Conservation (phyloP, 1,284 basidiomycete genomes). For the Lignosus rhinocerotis region DNA sequence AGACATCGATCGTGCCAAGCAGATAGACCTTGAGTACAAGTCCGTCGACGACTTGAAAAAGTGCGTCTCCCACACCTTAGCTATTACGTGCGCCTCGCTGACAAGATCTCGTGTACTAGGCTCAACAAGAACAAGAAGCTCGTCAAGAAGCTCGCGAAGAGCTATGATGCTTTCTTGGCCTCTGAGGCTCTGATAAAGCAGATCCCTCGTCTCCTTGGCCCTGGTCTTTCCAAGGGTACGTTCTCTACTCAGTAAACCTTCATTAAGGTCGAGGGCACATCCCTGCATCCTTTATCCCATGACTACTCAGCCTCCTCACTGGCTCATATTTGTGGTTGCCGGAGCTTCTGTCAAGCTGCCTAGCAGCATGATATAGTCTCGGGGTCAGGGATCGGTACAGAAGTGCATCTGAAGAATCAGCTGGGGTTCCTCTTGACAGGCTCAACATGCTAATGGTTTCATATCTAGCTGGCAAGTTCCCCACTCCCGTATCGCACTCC, state of each 20-base stretch:
- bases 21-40: slow-evolving; percentile 98
- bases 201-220: slow-evolving; percentile 98
- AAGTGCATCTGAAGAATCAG: too few relatives aligned
- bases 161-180: slow-evolving; percentile 98
- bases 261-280: too few relatives aligned
- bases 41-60: slow-evolving; percentile 99
- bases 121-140: slow-evolving; percentile 99
- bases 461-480: slow-evolving; percentile 93
- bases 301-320: too few relatives aligned
- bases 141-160: slow-evolving; percentile 99
- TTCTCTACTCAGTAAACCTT: not conserved
- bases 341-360: too few relatives aligned
- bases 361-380: too few relatives aligned
- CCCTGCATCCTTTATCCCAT: too few relatives aligned
- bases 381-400: too few relatives aligned
- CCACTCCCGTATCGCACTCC: slow-evolving; percentile 90
- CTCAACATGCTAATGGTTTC: not conserved
- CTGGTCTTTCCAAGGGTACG: slow-evolving; percentile 96
- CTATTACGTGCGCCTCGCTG: not conserved
- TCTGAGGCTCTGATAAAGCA: slow-evolving; percentile 99
- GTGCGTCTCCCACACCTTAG: slow-evolving; percentile 41
- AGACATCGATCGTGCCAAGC: slow-evolving; percentile 98
- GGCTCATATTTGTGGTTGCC: too few relatives aligned
- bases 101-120: slow-evolving; percentile 38
- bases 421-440: not conserved